Conservation (phyloP, 768 basidiomycete genomes). For the Russula compacta region DNA sequence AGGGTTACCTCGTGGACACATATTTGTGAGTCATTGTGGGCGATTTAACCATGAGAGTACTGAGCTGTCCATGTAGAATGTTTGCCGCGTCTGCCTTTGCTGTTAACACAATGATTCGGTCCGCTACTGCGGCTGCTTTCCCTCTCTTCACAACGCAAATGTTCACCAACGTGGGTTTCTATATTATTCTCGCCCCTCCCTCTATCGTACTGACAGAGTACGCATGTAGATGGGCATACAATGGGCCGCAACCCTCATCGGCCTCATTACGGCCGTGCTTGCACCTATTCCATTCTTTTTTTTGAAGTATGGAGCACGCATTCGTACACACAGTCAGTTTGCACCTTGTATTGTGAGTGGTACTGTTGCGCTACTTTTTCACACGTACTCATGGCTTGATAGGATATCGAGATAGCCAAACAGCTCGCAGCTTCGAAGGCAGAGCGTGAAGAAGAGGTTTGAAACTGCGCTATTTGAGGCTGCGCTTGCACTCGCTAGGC, state of each 20-base stretch:
- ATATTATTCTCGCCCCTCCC: slow-evolving; percentile 18
- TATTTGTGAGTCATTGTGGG: slow-evolving; percentile 28
- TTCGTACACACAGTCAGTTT: neutral
- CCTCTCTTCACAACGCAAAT: slow-evolving; percentile 60
- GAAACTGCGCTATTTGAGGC: no score
- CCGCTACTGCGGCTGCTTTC: slow-evolving; percentile 48
- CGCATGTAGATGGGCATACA: neutral
- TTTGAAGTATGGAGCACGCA: neutral
- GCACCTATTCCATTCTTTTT: neutral
- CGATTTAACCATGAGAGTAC: neutral
- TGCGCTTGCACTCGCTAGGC: no score
- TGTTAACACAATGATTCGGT: slow-evolving; percentile 50
- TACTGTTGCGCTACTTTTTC: neutral
- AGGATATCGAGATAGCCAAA: slow-evolving; percentile 13
- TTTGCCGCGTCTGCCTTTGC: slow-evolving; percentile 51
- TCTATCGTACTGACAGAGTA: neutral
- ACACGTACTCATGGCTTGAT: neutral
- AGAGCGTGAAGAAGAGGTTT: neutral
- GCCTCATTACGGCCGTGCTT: neutral
- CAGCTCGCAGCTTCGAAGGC: neutral
- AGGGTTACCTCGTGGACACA: slow-evolving; percentile 51
- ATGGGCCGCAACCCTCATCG: neutral
- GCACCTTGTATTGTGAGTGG: neutral
- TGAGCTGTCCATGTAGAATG: neutral
- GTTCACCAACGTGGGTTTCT: slow-evolving; percentile 33